phyloP scores from a whole-genome alignment of 495 filamentous ascomycete genomes.

The Aspergillus taichungensis region DNA sequence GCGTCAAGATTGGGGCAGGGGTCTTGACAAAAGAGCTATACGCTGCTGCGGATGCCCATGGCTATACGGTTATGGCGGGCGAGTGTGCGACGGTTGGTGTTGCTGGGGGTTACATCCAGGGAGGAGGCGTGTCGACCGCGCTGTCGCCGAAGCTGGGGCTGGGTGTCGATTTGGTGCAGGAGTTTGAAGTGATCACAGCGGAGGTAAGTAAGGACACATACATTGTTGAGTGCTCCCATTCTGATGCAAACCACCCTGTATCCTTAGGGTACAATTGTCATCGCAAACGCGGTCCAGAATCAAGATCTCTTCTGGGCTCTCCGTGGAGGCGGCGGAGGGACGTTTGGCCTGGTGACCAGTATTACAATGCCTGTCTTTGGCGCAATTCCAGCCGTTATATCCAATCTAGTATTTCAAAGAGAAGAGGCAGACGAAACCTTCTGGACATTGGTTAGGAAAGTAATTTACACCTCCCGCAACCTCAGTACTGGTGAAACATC shows the following conservation, averaged over 20 bases:
- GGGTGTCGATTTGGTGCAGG: conserved; percentile 40
- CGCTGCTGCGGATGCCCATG: conserved; percentile 25
- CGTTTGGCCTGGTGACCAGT: conserved; percentile 43
- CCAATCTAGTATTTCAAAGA: conserved; percentile 25
- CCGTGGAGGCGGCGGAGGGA: conserved; percentile 33
- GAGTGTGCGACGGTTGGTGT: conserved; percentile 28
- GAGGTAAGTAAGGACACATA: background rate
- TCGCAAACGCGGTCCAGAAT: conserved; percentile 31
- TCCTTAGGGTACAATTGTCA: conserved; percentile 20
- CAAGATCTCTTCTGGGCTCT: conserved; percentile 52
- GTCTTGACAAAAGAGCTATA: conserved; percentile 40
- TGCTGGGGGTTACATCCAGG: conserved; percentile 43
- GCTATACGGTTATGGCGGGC: conserved; percentile 36
- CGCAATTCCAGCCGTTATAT: conserved; percentile 23
- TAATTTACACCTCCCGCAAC: too few relatives aligned
- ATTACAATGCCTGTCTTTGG: conserved; percentile 31
- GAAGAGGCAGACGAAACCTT: conserved; percentile 6
- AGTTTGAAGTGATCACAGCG: conserved; percentile 27
- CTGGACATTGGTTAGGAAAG: conserved; percentile 19
- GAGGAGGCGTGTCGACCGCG: conserved; percentile 40
- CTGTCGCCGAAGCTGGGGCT: conserved; percentile 37
- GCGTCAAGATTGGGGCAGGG: conserved; percentile 40
- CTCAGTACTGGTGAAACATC: too few relatives aligned
- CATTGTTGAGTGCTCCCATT: background rate
- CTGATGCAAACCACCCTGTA: background rate